Percentiles rank a stretch among this genome's conserved stretches.
These are phyloP conservation scores for Apiospora hydei DNA, from an alignment of 2,329 filamentous ascomycete species.

Conservation along the genomic window DNA sequence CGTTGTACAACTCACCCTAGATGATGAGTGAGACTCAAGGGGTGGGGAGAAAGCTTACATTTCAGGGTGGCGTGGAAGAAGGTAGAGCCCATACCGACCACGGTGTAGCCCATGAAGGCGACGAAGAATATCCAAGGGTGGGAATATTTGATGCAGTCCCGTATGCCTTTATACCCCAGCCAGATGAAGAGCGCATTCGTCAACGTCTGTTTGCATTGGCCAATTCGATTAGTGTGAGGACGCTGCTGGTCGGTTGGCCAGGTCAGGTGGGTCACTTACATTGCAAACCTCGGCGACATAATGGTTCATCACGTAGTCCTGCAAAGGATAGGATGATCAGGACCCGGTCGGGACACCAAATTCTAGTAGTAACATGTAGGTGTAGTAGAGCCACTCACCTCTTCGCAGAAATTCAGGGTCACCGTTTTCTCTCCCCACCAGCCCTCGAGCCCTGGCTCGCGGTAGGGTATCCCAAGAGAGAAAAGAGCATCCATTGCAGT, in stretches of 20 bases:
- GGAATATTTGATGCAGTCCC: constrained; percentile 73
- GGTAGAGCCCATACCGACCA: constrained; percentile 62
- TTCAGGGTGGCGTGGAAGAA: constrained; percentile 65
- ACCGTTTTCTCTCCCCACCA: constrained; percentile 76
- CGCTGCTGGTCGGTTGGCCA: not conserved
- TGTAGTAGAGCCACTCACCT: constrained; percentile 52
- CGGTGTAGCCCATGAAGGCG: constrained; percentile 60
- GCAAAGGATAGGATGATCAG: constrained; percentile 8
- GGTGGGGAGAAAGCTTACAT: constrained; percentile 47
- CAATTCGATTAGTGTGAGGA: constrained; percentile 14
- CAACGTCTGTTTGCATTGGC: constrained; percentile 61
- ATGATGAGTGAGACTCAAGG: not conserved
- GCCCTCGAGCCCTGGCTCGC: constrained; percentile 48
- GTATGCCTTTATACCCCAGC: constrained; percentile 77
- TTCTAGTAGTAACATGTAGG: not conserved
- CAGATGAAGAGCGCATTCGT: constrained; percentile 86
- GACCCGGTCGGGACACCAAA: not conserved
- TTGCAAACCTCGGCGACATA: constrained; percentile 83
- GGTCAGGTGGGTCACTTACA: constrained; percentile 37
- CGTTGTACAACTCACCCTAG: not conserved
- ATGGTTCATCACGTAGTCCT: constrained; percentile 73
- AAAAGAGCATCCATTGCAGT: constrained; percentile 1
- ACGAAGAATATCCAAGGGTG: constrained; percentile 81
- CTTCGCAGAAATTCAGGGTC: constrained; percentile 82
- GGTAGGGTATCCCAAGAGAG: constrained; percentile 40